Evolutionary conservation across 2,329 filamentous ascomycete species (phyloP), one percentile per base, ranked within the genome.

Genomic region (Ophiocordyceps camponoti-saundersi): DNA sequence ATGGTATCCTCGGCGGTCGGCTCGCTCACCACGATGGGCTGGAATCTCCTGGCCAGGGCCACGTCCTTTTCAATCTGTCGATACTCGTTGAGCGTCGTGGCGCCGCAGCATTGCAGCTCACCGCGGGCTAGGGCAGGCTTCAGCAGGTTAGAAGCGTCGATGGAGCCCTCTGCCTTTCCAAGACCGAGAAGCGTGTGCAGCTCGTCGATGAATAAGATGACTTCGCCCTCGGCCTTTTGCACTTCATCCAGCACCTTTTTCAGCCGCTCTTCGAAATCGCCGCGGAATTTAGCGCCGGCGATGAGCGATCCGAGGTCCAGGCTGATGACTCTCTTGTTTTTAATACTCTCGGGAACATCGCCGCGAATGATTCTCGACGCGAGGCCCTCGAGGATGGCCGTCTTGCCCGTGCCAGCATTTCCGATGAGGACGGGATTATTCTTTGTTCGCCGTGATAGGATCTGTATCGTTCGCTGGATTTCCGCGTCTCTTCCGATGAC

Each of bases 181-280:
- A 92, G 92, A 50, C 92, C 92, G 92, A 98, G 98, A 51, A 98
- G 80, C 52, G 98, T 75, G 68, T 98, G 92, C 53, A 98, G 98
- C 65, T 98, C 92, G 65, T 98, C 92, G 54, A 98, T 90, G 57
- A 98, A 98, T 51, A 98, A 80, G 46, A 98, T 83, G 59, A 98
- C 95, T 71, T 89, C 95, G 48, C 96, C 90, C 62, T 92, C 92
- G 46, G 88, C 87, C 48, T 94, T 82, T 55, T 89, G 77, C 49
- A 98, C 95, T 68, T 98, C 92, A 65, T 96, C 98, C 57, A 98
- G 66, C 6, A 98, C 92, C 47, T 90, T 89, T 75, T 98, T 98
- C 89, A 98, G 95, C 56, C 92, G 80, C 72, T 98, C 92, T 64
- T 98, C 92, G 50, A 98, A 98, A 64, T 98, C 92, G 69, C 92